These are phyloP conservation scores for Leccinum griseonigrum DNA, from an alignment of 1,284 basidiomycete genomes.

Conservation along the genomic window DNA sequence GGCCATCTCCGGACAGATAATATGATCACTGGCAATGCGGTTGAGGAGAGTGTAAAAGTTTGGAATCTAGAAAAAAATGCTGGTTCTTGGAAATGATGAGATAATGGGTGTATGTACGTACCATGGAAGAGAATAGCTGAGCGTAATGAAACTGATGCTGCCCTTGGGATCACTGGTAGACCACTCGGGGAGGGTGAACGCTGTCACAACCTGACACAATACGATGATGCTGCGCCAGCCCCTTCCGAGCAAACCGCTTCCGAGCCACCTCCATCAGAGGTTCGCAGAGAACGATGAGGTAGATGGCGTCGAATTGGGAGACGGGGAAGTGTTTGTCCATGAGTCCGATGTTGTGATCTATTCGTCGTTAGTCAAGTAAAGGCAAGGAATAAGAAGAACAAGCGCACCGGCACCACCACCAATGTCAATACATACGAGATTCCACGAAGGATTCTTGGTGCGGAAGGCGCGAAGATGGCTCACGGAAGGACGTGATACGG, in stretches of 20 bases:
- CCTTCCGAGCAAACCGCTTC: constrained; percentile 62
- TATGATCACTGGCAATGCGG: constrained; percentile 66
- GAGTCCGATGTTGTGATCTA: constrained; percentile 79
- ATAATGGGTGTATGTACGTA: constrained; percentile 24
- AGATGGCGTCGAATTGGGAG: constrained; percentile 65
- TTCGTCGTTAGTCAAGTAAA: background rate
- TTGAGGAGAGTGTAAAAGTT: constrained; percentile 71
- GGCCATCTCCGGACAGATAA: constrained; percentile 64
- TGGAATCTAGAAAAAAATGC: constrained; percentile 51
- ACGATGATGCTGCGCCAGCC: constrained; percentile 79
- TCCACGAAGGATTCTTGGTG: constrained; percentile 40
- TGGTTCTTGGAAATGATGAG: background rate
- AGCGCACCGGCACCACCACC: constrained; percentile 76
- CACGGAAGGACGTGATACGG: constrained; percentile 68
- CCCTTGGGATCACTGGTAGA: constrained; percentile 49
- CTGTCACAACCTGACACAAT: constrained; percentile 73
- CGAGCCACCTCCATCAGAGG: constrained; percentile 73
- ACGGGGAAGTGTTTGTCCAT: constrained; percentile 75
- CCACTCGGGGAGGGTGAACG: constrained; percentile 69
- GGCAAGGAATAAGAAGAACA: constrained; percentile 22
- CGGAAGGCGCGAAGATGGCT: constrained; percentile 60
- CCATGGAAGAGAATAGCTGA: constrained; percentile 79
- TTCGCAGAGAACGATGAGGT: constrained; percentile 76
- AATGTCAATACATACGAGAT: constrained; percentile 78
- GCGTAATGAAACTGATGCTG: constrained; percentile 59